phyloP scores from a whole-genome alignment of 441 rosid genomes.

The Gossypium aridum region DNA sequence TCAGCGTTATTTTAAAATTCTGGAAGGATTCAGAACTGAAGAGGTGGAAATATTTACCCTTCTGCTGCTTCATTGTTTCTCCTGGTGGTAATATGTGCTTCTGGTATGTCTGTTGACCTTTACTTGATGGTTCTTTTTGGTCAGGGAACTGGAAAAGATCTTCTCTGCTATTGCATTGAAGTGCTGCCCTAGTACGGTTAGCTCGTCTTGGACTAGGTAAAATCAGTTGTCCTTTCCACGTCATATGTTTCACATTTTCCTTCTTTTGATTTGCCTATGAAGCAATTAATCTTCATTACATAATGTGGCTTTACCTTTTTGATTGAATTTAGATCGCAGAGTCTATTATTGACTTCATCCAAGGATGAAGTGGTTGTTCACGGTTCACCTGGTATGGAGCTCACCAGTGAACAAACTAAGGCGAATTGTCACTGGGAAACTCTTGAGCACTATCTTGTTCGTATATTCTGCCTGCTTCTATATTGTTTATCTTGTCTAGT shows the following conservation, averaged over 20 bases:
- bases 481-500: neutral
- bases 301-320: constrained; percentile 20
- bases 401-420: constrained; percentile 33
- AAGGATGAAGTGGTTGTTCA: constrained; percentile 45
- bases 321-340: constrained; percentile 40
- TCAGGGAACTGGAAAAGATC: constrained; percentile 85
- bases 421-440: constrained; percentile 74
- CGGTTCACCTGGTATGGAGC: constrained; percentile 47
- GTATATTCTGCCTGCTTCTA: constrained; percentile 32
- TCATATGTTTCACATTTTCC: neutral
- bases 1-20: constrained; percentile 72
- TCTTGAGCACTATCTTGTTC: constrained; percentile 87
- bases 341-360: constrained; percentile 61
- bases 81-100: neutral
- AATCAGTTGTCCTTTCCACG: constrained; percentile 10
- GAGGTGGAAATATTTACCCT: constrained; percentile 36
- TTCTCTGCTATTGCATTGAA: constrained; percentile 71
- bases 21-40: constrained; percentile 77
- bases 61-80: constrained; percentile 7
- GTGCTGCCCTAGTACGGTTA: constrained; percentile 65
- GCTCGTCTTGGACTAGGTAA: constrained; percentile 44
- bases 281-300: neutral
- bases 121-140: constrained; percentile 10
- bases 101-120: constrained; percentile 7
- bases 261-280: constrained; percentile 2